phyloP scores from a whole-genome alignment of 768 basidiomycete genomes.

The Chalciporus piperatus region DNA sequence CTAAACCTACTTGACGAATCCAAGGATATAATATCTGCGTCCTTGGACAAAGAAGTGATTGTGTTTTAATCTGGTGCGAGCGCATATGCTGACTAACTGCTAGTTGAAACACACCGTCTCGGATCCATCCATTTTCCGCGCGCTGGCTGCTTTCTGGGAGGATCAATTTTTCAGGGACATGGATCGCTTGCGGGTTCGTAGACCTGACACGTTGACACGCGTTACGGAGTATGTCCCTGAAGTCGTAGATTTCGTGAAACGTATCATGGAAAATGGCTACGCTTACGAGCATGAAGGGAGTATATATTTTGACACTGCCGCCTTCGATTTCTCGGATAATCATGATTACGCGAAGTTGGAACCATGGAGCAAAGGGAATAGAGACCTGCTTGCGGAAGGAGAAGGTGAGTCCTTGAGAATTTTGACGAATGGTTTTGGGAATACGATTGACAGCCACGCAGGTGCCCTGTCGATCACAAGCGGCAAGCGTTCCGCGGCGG shows the following conservation, averaged over 20 bases:
- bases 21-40: constrained; percentile 69
- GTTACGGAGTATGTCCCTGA: constrained; percentile 98
- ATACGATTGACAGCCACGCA: constrained; percentile 19
- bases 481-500: constrained; percentile 77
- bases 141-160: constrained; percentile 87
- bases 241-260: constrained; percentile 84
- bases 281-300: constrained; percentile 70
- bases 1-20: constrained; percentile 67
- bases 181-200: constrained; percentile 79
- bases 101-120: constrained; percentile 79
- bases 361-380: constrained; percentile 94
- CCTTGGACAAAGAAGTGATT: constrained; percentile 70
- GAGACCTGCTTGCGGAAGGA: constrained; percentile 83
- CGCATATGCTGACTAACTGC: constrained; percentile 7
- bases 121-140: constrained; percentile 81
- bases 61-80: constrained; percentile 8
- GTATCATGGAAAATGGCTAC: constrained; percentile 83
- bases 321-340: constrained; percentile 71
- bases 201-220: constrained; percentile 88
- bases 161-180: constrained; percentile 88
- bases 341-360: constrained; percentile 94
- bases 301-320: constrained; percentile 87
- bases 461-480: constrained; percentile 55
- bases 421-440: not conserved
- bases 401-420: constrained; percentile 58